These are phyloP conservation scores for Aegilops sharonensis DNA, from an alignment of 176 grass and related monocot species.

Conservation along the genomic window DNA sequence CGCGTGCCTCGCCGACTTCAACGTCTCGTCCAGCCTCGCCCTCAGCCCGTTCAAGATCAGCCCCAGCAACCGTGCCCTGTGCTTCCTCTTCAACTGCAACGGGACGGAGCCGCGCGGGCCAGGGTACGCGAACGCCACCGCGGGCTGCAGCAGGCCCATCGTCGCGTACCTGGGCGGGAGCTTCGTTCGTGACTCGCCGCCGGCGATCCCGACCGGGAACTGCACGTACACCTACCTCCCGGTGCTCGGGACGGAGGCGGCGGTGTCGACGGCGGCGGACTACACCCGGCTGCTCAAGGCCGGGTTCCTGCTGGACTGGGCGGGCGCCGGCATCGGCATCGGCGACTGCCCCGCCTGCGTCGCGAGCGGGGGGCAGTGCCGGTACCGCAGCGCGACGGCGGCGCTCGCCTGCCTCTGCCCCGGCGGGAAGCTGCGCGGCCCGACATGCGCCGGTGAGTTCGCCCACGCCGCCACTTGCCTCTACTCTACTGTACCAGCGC, in stretches of 20 bases:
- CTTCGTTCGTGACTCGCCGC: background rate
- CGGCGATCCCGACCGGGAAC: background rate
- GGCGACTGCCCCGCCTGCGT: constrained; percentile 13
- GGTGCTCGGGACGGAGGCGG: constrained; percentile 22
- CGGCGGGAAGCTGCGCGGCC: background rate
- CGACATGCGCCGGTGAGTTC: constrained; percentile 38
- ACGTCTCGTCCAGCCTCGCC: constrained; percentile 40
- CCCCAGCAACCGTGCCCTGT: constrained; percentile 20
- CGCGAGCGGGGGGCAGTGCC: constrained; percentile 41
- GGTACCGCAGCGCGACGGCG: background rate
- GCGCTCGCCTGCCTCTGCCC: constrained; percentile 41
- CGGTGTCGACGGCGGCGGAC: background rate
- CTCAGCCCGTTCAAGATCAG: constrained; percentile 29
- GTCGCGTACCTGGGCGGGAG: constrained; percentile 18
- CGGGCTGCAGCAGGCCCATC: rapidly evolving
- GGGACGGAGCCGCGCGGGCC: background rate
- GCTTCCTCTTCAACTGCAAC: constrained; percentile 50
- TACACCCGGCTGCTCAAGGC: constrained; percentile 30
- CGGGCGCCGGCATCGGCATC: background rate
- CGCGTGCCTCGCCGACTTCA: constrained; percentile 38
- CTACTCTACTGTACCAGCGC: background rate
- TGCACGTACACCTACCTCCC: constrained; percentile 29
- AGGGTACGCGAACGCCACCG: background rate
- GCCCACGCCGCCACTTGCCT: background rate
- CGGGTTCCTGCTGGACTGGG: constrained; percentile 59